These are phyloP conservation scores for Aquanectria penicillioides DNA, from an alignment of 2,329 filamentous ascomycete genomes.

Conservation along the genomic window DNA sequence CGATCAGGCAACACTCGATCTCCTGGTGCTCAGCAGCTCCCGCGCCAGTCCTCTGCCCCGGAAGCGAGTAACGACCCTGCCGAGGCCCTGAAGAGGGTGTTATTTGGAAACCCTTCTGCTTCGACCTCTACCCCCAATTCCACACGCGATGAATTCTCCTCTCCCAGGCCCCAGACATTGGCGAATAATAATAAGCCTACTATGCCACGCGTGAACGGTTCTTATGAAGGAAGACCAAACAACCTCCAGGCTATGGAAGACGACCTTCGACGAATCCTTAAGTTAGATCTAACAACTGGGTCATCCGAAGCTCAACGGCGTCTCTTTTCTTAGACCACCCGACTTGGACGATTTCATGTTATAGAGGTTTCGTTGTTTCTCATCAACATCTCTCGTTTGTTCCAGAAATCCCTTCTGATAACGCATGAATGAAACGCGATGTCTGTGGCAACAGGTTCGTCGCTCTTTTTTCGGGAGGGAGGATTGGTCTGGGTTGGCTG, in stretches of 20 bases:
- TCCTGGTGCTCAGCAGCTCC: slow-evolving; percentile 22
- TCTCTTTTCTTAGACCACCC: slow-evolving; percentile 39
- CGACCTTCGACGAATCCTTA: slow-evolving; percentile 63
- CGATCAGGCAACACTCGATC: slow-evolving; percentile 47
- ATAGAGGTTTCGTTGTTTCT: slow-evolving; percentile 29
- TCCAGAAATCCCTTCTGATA: slow-evolving; percentile 16
- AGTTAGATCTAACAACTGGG: slow-evolving; percentile 49
- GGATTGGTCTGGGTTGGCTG: slow-evolving; percentile 12
- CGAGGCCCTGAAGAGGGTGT: slow-evolving; percentile 66
- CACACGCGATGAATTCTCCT: slow-evolving; percentile 31
- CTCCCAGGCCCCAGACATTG: slow-evolving; percentile 29
- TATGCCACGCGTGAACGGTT: slow-evolving; percentile 12
- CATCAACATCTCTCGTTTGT: slow-evolving; percentile 38
- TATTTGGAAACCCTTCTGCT: slow-evolving; percentile 56
- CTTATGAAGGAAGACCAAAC: slow-evolving; percentile 28
- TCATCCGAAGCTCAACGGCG: slow-evolving; percentile 35
- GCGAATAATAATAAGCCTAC: slow-evolving; percentile 17
- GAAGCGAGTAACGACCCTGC: slow-evolving; percentile 44
- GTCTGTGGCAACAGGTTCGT: background rate
- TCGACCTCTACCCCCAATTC: slow-evolving; percentile 25
- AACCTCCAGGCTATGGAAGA: slow-evolving; percentile 63
- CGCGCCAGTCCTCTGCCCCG: slow-evolving; percentile 22
- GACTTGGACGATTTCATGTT: slow-evolving; percentile 27
- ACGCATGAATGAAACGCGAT: slow-evolving; percentile 14
- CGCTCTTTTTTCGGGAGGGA: background rate